Conservation (phyloP, 225 moss, liverwort and hornwort genomes). For the Physcomitrellopsis africana region DNA sequence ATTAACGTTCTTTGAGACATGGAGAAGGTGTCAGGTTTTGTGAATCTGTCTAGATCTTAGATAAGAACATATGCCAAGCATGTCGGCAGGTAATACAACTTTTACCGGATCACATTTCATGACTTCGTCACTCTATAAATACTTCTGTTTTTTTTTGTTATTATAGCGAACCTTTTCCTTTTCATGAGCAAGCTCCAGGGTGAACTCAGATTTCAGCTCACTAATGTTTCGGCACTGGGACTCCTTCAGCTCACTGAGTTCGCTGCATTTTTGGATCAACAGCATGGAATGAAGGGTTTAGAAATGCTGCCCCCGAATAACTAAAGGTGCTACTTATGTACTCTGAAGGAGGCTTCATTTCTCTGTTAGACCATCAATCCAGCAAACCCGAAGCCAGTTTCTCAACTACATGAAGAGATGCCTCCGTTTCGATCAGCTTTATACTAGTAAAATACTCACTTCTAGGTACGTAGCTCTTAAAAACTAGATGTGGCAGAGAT, state of each 20-base stretch:
- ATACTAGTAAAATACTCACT: constrained; percentile 6
- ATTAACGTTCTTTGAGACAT: not conserved
- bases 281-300: constrained; percentile 31
- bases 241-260: constrained; percentile 94
- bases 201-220: constrained; percentile 92
- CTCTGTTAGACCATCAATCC: constrained; percentile 17
- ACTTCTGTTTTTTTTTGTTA: constrained; percentile 17
- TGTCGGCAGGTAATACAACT: not conserved
- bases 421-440: constrained; percentile 7
- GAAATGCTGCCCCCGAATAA: constrained; percentile 18
- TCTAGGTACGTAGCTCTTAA: not conserved
- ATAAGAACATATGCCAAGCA: not conserved
- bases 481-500: not conserved
- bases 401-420: constrained; percentile 12
- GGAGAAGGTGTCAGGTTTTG: constrained; percentile 13
- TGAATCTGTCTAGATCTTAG: constrained; percentile 10
- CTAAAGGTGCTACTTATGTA: constrained; percentile 9
- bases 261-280: constrained; percentile 65
- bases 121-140: not conserved
- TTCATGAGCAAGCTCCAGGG: constrained; percentile 92
- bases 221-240: constrained; percentile 77
- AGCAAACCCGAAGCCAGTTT: constrained; percentile 13
- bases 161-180: constrained; percentile 89
- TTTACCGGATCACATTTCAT: constrained; percentile 8
- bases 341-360: constrained; percentile 14